These are phyloP conservation scores for Cyberlindnera meyerae DNA, from an alignment of 805 yeast genomes.

Conservation along the genomic window DNA sequence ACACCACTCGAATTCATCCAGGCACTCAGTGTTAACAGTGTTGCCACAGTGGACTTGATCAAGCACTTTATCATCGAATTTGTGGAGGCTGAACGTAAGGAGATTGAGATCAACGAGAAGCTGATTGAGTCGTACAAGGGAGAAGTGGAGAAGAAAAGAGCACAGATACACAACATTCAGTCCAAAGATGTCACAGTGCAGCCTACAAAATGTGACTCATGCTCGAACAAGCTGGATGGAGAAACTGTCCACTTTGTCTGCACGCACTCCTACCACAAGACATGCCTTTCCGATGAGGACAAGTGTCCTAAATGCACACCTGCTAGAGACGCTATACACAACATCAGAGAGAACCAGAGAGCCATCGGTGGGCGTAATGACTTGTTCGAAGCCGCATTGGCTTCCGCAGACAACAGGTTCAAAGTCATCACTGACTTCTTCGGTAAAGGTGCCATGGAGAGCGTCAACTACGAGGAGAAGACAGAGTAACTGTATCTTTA, in stretches of 20 bases:
- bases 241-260: constrained; percentile 86
- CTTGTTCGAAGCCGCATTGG: constrained; percentile 53
- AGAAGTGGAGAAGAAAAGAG: constrained; percentile 56
- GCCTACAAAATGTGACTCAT: constrained; percentile 21
- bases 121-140: constrained; percentile 61
- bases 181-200: constrained; percentile 36
- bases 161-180: constrained; percentile 46
- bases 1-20: constrained; percentile 77
- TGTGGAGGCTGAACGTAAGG: constrained; percentile 54
- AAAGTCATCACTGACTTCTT: constrained; percentile 74
- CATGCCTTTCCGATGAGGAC: constrained; percentile 58
- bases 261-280: constrained; percentile 78
- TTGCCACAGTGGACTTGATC: constrained; percentile 66
- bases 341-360: constrained; percentile 54
- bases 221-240: constrained; percentile 48
- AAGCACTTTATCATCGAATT: constrained; percentile 62
- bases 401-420: constrained; percentile 53
- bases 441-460: constrained; percentile 75
- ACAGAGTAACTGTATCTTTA: too few species aligned
- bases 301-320: constrained; percentile 74
- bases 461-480: constrained; percentile 6
- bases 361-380: constrained; percentile 59
- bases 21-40: constrained; percentile 54
- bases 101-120: constrained; percentile 62
- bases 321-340: constrained; percentile 62